Evolutionary conservation across 805 yeast species (phyloP).

Genomic region (Spathaspora sp.): DNA sequence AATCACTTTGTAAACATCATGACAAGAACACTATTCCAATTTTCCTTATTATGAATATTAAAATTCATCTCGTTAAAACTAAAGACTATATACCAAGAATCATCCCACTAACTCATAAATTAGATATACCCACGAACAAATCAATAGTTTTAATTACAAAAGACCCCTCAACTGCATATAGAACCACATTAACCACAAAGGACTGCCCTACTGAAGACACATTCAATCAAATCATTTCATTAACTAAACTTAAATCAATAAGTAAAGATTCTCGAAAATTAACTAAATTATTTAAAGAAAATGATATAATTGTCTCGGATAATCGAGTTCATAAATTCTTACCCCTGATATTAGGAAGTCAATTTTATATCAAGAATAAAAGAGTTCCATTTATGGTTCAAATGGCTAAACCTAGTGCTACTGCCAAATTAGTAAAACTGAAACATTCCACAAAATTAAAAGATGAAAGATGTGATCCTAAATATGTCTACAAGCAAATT

Average conservation of each 20-base stretch:
- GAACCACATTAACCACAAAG: conserved; percentile 44
- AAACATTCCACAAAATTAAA: conserved; percentile 31
- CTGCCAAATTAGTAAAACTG: conserved; percentile 8
- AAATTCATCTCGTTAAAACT: conserved; percentile 19
- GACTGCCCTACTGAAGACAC: conserved; percentile 56
- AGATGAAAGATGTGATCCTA: conserved; percentile 62
- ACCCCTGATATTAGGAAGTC: conserved; percentile 54
- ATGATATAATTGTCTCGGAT: conserved; percentile 68
- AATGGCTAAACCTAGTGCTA: conserved; percentile 45
- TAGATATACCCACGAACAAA: conserved; percentile 46
- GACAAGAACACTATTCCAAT: conserved; percentile 11
- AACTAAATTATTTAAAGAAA: conserved; percentile 51
- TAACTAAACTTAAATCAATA: conserved; percentile 51
- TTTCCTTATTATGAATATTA: conserved; percentile 31
- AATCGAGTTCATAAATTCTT: conserved; percentile 60
- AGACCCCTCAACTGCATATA: conserved; percentile 63
- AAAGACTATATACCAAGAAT: conserved; percentile 42
- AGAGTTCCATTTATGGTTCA: conserved; percentile 68
- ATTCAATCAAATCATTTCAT: conserved; percentile 58
- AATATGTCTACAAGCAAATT: conserved; percentile 61
- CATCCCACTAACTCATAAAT: conserved; percentile 49
- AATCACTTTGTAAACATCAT: conserved; percentile 12
- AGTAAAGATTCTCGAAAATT: conserved; percentile 42
- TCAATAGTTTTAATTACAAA: conserved; percentile 64
- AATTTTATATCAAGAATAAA: conserved; percentile 60